Percentiles rank a stretch among this genome's conserved stretches.
phyloP scores from a whole-genome alignment of 306 rosid genomes.

The Dalbergia oliveri region DNA sequence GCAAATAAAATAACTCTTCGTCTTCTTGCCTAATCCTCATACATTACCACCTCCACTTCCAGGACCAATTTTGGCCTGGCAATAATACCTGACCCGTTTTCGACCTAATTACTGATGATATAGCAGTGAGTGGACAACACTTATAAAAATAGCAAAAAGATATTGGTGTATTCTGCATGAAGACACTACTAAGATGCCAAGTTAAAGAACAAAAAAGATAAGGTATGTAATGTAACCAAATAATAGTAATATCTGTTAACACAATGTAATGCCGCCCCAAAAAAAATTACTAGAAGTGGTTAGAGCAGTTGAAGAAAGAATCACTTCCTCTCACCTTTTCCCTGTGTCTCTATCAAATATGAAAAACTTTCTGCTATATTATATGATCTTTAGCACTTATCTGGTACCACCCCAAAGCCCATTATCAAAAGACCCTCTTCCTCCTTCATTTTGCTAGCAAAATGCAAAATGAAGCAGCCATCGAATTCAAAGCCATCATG shows the following conservation, averaged over 20 bases:
- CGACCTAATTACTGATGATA: conserved; percentile 33
- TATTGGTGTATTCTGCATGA: conserved; percentile 46
- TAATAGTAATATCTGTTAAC: no score
- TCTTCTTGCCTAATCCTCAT: conserved; percentile 20
- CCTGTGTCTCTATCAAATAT: neutral
- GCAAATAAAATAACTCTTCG: no score
- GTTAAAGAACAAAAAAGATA: conserved; percentile 14
- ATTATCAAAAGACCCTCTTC: neutral
- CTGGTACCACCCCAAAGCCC: neutral
- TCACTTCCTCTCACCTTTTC: conserved; percentile 4
- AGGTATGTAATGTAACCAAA: no score
- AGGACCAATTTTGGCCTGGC: neutral
- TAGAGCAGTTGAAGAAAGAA: conserved; percentile 81
- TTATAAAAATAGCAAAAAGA: conserved; percentile 27
- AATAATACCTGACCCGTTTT: neutral
- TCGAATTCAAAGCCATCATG: conserved; percentile 52
- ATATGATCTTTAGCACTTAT: conserved; percentile 38
- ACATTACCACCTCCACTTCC: conserved; percentile 3
- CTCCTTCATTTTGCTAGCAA: neutral
- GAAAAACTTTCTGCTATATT: conserved; percentile 33
- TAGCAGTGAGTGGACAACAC: no score
- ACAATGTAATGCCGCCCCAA: conserved; percentile 11
- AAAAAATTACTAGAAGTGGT: conserved; percentile 56
- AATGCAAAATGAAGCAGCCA: conserved; percentile 53
- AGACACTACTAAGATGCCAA: conserved; percentile 1